Base-by-base conservation (phyloP, 2,329 filamentous ascomycete species). In the Verruconis gallopava region DNA sequence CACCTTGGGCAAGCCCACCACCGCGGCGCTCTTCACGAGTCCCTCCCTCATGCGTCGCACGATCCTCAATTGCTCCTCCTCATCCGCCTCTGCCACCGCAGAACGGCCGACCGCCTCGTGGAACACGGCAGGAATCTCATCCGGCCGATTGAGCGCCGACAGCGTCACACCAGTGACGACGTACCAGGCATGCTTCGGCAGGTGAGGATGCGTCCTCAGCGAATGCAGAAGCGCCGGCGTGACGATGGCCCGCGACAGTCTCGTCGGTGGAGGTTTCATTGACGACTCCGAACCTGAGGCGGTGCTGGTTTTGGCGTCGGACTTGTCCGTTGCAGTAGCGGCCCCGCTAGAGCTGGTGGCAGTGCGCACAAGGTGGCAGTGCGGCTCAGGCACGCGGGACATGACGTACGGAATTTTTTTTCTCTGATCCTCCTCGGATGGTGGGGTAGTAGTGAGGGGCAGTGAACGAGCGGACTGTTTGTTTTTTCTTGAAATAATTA, bases 1-100 rank as follows among this genome's bases (percentile, higher is more conserved):
- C 55, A 71, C 68, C 62, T 68, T 72, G 5, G 69, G 69, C 37
- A 73, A 50, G 1, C 70, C 69, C 13, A 63, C 63, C 33, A 73
- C 60, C 2, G 66, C 61, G 11, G 64, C 61, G 5, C 60, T 59
- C 49, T 72, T 72, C 21, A 72, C 53, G 20, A 73, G 52, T 2
- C 66, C 66, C 51, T 73, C 69, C 17, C 69, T 55, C 45, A 70
- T 62, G 34, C 66, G 61, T 34, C 67, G 56, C 2, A 62, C 59
- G 37, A 72, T 64, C n/a, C 47, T 46, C 40, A 69, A 53, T 42
- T 65, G 58, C 44, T 67, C 63, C 14, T 11, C 22, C 3, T 12
- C 25, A 30, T 56, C 22, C 22, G 38, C 55, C 14, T 37, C 38
- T 6, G 46, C 39, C 5, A 49, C 49, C 15, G 48, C 35, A 2